These are phyloP conservation scores for Aspergillus jensenii DNA, from an alignment of 2,329 filamentous ascomycete species.

Conservation along the genomic window DNA sequence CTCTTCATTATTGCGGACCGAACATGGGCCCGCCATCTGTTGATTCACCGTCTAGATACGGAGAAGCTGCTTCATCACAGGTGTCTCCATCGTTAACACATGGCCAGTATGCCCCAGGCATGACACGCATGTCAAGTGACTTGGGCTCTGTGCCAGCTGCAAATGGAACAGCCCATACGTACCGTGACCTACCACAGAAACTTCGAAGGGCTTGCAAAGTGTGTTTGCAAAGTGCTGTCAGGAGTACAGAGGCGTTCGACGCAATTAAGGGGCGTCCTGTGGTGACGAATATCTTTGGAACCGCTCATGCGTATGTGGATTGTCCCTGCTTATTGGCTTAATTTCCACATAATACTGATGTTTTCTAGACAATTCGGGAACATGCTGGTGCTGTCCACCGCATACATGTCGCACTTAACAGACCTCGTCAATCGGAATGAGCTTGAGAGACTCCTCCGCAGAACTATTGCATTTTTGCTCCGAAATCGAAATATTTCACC, in stretches of 20 bases:
- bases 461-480: slow-evolving; percentile 74
- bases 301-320: slow-evolving; percentile 82
- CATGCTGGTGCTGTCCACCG: slow-evolving; percentile 82
- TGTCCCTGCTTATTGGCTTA: neutral
- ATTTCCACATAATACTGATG: slow-evolving; percentile 21
- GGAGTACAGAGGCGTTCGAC: slow-evolving; percentile 83
- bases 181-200: slow-evolving; percentile 38
- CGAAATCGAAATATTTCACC: slow-evolving; percentile 71
- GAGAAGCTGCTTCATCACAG: slow-evolving; percentile 26
- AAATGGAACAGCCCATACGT: slow-evolving; percentile 8
- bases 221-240: slow-evolving; percentile 73
- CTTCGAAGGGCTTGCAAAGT: slow-evolving; percentile 57
- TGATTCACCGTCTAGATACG: slow-evolving; percentile 34
- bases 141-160: slow-evolving; percentile 22
- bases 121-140: slow-evolving; percentile 35
- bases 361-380: slow-evolving; percentile 86
- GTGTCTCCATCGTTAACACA: slow-evolving; percentile 37
- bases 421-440: slow-evolving; percentile 56
- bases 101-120: slow-evolving; percentile 27
- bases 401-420: slow-evolving; percentile 67
- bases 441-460: slow-evolving; percentile 63
- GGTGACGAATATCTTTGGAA: slow-evolving; percentile 95
- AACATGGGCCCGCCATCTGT: slow-evolving; percentile 36
- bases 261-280: slow-evolving; percentile 65
- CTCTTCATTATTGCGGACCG: slow-evolving; percentile 51